Evolutionary conservation across 441 rosid species (phyloP).

Genomic region (Gossypium armourianum): DNA sequence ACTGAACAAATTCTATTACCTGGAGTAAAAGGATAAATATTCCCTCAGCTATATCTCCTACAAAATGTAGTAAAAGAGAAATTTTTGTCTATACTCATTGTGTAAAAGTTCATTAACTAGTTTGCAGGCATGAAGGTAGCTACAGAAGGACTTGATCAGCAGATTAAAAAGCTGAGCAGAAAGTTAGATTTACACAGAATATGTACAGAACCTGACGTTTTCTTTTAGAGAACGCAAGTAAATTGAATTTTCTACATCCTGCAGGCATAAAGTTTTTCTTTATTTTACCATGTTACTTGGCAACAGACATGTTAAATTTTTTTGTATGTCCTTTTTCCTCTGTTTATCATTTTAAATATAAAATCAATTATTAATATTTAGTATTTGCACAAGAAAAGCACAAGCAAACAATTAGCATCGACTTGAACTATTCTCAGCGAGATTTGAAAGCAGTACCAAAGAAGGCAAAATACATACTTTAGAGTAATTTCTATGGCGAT

Average conservation of each 20-base stretch:
- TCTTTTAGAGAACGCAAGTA: neutral
- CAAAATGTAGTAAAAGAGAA: neutral
- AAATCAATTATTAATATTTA: neutral
- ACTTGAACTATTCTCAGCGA: neutral
- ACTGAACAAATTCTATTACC: constrained; percentile 94
- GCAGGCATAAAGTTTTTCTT: neutral
- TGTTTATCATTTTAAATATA: neutral
- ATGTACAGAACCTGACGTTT: neutral
- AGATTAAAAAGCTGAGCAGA: neutral
- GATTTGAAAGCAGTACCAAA: neutral
- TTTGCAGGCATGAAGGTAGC: neutral
- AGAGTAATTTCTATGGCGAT: constrained; percentile 94
- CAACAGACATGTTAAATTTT: neutral
- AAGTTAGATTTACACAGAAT: neutral
- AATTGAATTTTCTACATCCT: neutral
- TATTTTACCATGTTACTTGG: neutral
- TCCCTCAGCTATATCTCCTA: neutral
- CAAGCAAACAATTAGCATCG: neutral
- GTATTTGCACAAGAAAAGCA: neutral
- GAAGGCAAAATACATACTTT: constrained; percentile 42
- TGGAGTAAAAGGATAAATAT: constrained; percentile 27
- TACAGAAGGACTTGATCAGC: neutral
- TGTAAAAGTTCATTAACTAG: neutral
- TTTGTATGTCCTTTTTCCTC: neutral
- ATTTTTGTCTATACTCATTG: neutral